These are phyloP conservation scores for carrot (Daucus carota) DNA, from an alignment of 129 eudicot genomes.

Conservation along the genomic window DH1_v3.0 NC_030385.2:45831501-45832000, in stretches of 20 bases:
- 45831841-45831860: not conserved
- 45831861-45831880: not conserved
- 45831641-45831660: not conserved
- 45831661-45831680: not conserved
- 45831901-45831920: no score
- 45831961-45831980: no score
- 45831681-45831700: not conserved
- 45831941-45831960: no score
- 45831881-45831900: not conserved
- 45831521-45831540: slow-evolving; percentile 49
- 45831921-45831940: no score
- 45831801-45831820: not conserved
- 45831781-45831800: no score
- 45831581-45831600: not conserved
- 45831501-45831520: slow-evolving; percentile 34
- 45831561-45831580: slow-evolving; percentile 47
- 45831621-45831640: not conserved
- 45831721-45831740: not conserved
- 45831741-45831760: not conserved
- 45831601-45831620: not conserved
- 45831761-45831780: not conserved
- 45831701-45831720: not conserved
- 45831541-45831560: slow-evolving; percentile 37
- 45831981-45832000: no score
- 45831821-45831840: not conserved